These are phyloP conservation scores for Beta lomatogona DNA, from an alignment of 179 eudicot species.

Conservation along the genomic window DNA sequence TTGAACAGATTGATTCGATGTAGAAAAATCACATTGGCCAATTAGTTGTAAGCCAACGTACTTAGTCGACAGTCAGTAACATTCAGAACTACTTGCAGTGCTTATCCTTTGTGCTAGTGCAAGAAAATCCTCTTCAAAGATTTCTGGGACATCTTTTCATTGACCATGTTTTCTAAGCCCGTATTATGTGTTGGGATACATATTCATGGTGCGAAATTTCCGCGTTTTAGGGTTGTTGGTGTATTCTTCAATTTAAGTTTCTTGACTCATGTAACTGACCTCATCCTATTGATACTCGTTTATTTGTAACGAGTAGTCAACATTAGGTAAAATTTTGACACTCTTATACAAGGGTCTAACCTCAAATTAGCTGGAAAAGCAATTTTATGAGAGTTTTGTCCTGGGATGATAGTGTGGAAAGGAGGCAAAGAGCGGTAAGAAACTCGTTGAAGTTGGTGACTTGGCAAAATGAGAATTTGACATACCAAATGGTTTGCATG, in stretches of 20 bases:
- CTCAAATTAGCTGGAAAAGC: background rate
- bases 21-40: conserved; percentile 16
- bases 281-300: background rate
- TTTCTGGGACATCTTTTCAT: conserved; percentile 9
- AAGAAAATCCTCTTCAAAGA: conserved; percentile 5
- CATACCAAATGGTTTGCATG: background rate
- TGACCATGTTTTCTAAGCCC: background rate
- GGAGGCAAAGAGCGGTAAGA: background rate
- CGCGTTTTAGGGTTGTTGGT: background rate
- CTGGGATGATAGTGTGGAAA: too few relatives aligned
- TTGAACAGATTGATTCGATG: conserved; percentile 7
- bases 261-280: background rate
- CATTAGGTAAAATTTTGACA: background rate
- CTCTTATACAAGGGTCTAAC: background rate
- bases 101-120: conserved; percentile 10
- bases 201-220: background rate
- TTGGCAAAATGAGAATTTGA: background rate
- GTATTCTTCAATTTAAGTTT: background rate
- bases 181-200: background rate
- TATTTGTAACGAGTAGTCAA: background rate
- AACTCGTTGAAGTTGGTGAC: background rate
- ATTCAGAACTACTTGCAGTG: background rate
- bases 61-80: conserved; percentile 1
- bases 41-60: conserved; percentile 16
- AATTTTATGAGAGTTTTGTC: background rate